Percentiles rank a stretch among this genome's conserved stretches.
These are phyloP conservation scores for Multifurca ochricompacta DNA, from an alignment of 768 basidiomycete genomes.

Conservation along the genomic window DNA sequence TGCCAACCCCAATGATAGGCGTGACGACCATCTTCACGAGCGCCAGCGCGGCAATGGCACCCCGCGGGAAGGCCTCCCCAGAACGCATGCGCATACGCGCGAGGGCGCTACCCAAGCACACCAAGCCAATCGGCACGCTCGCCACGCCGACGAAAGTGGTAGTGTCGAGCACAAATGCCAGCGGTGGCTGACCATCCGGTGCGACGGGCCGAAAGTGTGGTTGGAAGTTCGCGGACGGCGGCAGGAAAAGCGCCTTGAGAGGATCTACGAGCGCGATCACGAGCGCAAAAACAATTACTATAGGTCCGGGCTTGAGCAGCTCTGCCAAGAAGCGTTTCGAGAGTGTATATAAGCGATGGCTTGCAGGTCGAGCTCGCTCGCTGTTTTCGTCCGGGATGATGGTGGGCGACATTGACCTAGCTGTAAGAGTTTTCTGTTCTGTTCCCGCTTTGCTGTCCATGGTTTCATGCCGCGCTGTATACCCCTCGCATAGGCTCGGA, in stretches of 20 bases:
- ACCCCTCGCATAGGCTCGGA: background rate
- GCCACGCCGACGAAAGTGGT: slow-evolving; percentile 51
- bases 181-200: slow-evolving; percentile 59
- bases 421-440: background rate
- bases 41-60: slow-evolving; percentile 46
- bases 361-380: too few relatives aligned
- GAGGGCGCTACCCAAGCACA: slow-evolving; percentile 53
- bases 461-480: background rate
- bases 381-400: background rate
- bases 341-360: background rate
- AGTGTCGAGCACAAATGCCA: slow-evolving; percentile 49
- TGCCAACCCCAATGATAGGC: slow-evolving; percentile 52
- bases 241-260: slow-evolving; percentile 53
- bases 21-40: slow-evolving; percentile 45
- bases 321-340: background rate
- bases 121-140: slow-evolving; percentile 52
- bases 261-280: slow-evolving; percentile 46
- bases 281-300: slow-evolving; percentile 46
- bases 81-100: slow-evolving; percentile 49
- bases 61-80: slow-evolving; percentile 35
- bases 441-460: background rate
- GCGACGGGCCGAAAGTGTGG: slow-evolving; percentile 29
- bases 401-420: background rate
- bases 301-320: slow-evolving; percentile 40
- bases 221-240: slow-evolving; percentile 37